Percentiles rank a stretch among this genome's conserved stretches.
Evolutionary conservation across 2,329 filamentous ascomycete species (phyloP).

Genomic region (Cladosporium sp.): DNA sequence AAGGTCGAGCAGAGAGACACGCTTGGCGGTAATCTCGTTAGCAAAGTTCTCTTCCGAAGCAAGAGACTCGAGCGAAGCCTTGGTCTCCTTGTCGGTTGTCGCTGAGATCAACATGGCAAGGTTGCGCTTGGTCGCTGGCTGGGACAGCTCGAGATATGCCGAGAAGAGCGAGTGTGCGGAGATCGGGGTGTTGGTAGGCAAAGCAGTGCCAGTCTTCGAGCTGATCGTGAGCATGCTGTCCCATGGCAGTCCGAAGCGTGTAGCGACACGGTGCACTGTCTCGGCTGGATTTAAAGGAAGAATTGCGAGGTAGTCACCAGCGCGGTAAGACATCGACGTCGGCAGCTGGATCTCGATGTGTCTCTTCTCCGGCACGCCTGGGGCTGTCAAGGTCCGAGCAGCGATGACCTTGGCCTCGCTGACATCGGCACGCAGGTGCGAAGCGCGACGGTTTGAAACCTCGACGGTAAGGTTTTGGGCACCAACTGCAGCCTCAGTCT

Average conservation of each 20-base stretch:
- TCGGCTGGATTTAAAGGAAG: constrained; percentile 65
- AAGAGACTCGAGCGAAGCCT: constrained; percentile 48
- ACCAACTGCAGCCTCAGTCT: constrained; percentile 14
- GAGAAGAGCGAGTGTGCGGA: constrained; percentile 61
- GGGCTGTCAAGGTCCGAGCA: constrained; percentile 49
- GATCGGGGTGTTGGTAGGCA: constrained; percentile 59
- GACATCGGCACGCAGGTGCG: constrained; percentile 60
- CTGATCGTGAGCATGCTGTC: constrained; percentile 49
- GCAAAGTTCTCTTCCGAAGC: constrained; percentile 36
- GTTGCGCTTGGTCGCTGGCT: constrained; percentile 66
- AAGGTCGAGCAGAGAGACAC: constrained; percentile 62
- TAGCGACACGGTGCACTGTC: constrained; percentile 60
- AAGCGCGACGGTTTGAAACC: constrained; percentile 52
- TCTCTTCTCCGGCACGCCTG: constrained; percentile 54
- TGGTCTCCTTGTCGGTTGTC: constrained; percentile 45
- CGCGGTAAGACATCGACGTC: constrained; percentile 56
- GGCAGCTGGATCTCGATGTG: constrained; percentile 44
- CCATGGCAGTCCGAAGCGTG: constrained; percentile 62
- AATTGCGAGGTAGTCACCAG: constrained; percentile 73
- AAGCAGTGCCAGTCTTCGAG: constrained; percentile 58
- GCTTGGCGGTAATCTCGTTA: constrained; percentile 34
- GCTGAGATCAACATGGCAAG: constrained; percentile 48
- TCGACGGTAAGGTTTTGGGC: constrained; percentile 46
- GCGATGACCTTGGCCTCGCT: constrained; percentile 57
- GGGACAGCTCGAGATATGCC: constrained; percentile 68